Percentiles rank a stretch among this genome's conserved stretches.
Conservation (phyloP, 2,329 filamentous ascomycete genomes). For the Fusarium xylarioides region DNA sequence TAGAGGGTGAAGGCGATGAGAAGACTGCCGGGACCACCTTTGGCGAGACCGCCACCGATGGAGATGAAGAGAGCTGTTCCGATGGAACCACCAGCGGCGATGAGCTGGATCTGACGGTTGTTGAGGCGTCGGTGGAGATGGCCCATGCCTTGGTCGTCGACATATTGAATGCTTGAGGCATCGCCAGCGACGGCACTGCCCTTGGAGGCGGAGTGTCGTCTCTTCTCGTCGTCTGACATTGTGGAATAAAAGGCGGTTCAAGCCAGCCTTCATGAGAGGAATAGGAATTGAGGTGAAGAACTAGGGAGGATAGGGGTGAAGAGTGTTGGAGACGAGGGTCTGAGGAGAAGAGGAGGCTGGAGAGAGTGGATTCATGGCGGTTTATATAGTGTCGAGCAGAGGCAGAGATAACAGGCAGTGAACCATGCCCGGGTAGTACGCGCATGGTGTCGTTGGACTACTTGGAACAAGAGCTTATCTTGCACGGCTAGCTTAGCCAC, state of each 20-base stretch:
- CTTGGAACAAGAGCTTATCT: constrained; percentile 11
- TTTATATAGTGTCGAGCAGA: constrained; percentile 25
- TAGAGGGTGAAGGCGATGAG: constrained; percentile 23
- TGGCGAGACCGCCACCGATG: constrained; percentile 34
- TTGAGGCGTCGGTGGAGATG: constrained; percentile 30
- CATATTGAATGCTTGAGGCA: background rate
- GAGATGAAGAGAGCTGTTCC: constrained; percentile 37
- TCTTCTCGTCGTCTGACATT: constrained; percentile 33
- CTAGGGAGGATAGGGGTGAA: background rate
- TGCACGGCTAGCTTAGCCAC: background rate
- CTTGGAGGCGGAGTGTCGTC: constrained; percentile 4
- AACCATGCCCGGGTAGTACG: background rate
- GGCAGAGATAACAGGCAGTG: constrained; percentile 7
- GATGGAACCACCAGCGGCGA: constrained; percentile 33
- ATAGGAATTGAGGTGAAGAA: background rate
- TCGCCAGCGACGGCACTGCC: constrained; percentile 11
- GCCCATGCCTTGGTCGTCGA: constrained; percentile 15
- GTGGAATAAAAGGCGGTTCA: background rate
- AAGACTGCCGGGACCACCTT: constrained; percentile 25
- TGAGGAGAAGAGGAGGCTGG: background rate
- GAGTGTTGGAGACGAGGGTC: background rate
- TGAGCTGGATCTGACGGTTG: constrained; percentile 44
- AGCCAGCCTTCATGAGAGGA: background rate
- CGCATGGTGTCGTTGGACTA: constrained; percentile 1
- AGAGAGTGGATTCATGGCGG: background rate